Percentiles rank a stretch among this genome's conserved stretches.
Evolutionary conservation across 768 basidiomycete species (phyloP).

Genomic region (Phylloporus sp.): DNA sequence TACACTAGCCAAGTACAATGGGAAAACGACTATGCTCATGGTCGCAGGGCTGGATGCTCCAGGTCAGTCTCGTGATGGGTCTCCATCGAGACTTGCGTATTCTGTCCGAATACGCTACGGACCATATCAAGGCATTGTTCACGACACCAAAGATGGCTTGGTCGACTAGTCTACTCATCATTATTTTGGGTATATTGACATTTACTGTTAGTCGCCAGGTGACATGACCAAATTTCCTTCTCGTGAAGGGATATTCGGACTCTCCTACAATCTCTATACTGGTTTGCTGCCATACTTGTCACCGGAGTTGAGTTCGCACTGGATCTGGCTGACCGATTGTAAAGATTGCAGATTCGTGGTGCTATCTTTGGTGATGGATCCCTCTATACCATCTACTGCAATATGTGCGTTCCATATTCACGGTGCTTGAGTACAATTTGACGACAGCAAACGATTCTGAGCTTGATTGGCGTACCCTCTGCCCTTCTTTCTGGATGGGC

Average conservation of each 20-base stretch:
- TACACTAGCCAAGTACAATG: conserved; percentile 55
- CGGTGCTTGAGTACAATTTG: background rate
- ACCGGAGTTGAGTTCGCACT: conserved; percentile 12
- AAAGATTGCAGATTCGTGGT: conserved; percentile 59
- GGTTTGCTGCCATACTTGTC: conserved; percentile 52
- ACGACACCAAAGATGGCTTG: conserved; percentile 58
- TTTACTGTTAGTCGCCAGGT: background rate
- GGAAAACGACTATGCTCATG: conserved; percentile 38
- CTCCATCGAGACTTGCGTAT: conserved; percentile 14
- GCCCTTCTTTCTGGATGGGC: conserved; percentile 69
- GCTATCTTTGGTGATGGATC: conserved; percentile 68
- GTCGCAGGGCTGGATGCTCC: conserved; percentile 42
- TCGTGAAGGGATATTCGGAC: conserved; percentile 59
- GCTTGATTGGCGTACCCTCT: conserved; percentile 64
- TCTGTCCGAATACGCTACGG: conserved; percentile 36
- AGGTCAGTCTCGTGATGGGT: conserved; percentile 15
- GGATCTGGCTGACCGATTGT: background rate
- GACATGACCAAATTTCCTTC: background rate
- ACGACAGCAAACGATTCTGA: conserved; percentile 63
- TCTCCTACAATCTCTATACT: conserved; percentile 68
- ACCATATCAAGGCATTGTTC: conserved; percentile 60
- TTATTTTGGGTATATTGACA: conserved; percentile 39
- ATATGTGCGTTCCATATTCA: conserved; percentile 35
- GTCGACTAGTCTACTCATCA: conserved; percentile 59
- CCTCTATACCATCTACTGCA: conserved; percentile 68